Evolutionary conservation across 768 basidiomycete genomes (phyloP), one percentile per base, ranked within the genome.

Genomic region (Lanmaoa pseudosensibilis): DNA sequence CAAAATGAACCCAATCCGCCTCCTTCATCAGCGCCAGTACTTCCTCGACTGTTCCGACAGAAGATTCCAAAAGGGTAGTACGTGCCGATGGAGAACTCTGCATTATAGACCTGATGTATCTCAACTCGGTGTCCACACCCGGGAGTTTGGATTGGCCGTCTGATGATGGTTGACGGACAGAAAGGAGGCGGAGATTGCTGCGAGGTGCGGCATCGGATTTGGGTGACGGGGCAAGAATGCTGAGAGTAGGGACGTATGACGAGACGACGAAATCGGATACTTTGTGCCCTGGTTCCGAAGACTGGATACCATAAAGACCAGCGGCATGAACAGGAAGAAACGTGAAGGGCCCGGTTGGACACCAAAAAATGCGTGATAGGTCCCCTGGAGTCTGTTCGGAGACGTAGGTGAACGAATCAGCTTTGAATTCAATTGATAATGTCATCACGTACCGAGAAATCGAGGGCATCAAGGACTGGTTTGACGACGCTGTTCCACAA

Each of bases 101-200:
- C 46, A 57, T 18, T 0, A 48, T 34, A 2, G 12, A 6, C 11
- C 19, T 43, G 34, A 32, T 72, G 68, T 54, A 67, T 66, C 45
- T 65, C 71, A 54, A 59, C 63, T 56, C 57, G 2, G 55, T 51
- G 4, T 58, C 36, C 16, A 59, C 48, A 19, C 58, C 57, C 1
- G 59, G 65, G 1, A 70, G 56, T 16, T 19, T 46, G 4, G 2
- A 8, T 25, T 52, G 46, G 4, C 63, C 64, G 11, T 61, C 62
- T 3, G 69, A 51, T 0, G 36, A 5, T 1, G 69, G 65, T 27
- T 66, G 63, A 2, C 33, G 39, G 18, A 69, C 37, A n/a, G 38
- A 11, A 7, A 54, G 25, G 0, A 54, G 2, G 11, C 46, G 21
- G 18, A 54, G 7, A 12, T 21, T 19, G 3, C n/a, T 15, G 6